A percentile compares a stretch with the other conserved stretches of the same genome.
phyloP scores from a whole-genome alignment of 495 filamentous ascomycete genomes.

The Haplographium delicatum region DNA sequence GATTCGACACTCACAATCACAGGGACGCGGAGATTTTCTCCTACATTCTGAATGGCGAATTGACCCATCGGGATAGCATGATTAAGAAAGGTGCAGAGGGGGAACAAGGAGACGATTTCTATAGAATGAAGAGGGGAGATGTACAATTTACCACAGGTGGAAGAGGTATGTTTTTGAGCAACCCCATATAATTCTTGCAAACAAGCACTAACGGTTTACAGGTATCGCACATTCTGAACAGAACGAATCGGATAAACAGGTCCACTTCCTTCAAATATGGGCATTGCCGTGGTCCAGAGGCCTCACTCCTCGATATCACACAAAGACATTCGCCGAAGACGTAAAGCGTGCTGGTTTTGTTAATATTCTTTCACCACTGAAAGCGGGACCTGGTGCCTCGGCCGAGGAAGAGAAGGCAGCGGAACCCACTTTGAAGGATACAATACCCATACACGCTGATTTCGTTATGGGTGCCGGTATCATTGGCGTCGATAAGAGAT shows the following conservation, averaged over 20 bases:
- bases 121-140: conserved; percentile 67
- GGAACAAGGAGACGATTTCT: conserved; percentile 50
- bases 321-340: conserved; percentile 59
- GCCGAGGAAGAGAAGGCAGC: conserved; percentile 53
- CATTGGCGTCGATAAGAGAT: conserved; percentile 48
- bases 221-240: conserved; percentile 73
- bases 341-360: conserved; percentile 63
- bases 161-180: conserved; percentile 39
- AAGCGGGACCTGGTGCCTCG: conserved; percentile 54
- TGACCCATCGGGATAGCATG: conserved; percentile 78
- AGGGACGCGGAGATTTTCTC: conserved; percentile 79
- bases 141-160: conserved; percentile 82
- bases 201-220: conserved; percentile 19
- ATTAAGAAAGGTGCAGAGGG: conserved; percentile 49
- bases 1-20: conserved; percentile 78
- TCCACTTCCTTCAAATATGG: conserved; percentile 84
- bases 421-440: conserved; percentile 47
- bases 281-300: conserved; percentile 64
- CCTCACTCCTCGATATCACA: conserved; percentile 66
- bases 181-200: not conserved
- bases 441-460: conserved; percentile 77
- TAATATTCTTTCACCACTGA: conserved; percentile 64
- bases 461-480: conserved; percentile 70
- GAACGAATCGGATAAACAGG: conserved; percentile 59
- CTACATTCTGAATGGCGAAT: conserved; percentile 72